Conservation (phyloP, 352 stramenopile genomes). For the Phytophthora tentaculata region DNA sequence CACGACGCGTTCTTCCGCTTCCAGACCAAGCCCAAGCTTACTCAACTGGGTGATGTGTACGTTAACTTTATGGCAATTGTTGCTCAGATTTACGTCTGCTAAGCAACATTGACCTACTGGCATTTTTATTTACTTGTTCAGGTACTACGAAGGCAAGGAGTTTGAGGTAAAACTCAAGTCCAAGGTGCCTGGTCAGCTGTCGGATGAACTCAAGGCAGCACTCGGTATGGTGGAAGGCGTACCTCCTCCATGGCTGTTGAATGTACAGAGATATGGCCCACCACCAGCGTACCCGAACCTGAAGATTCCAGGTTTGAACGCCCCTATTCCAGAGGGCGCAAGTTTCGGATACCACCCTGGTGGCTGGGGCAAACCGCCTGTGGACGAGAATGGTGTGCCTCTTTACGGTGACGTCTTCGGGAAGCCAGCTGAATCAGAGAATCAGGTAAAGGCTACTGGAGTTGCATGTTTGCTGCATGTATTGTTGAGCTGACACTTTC, state of each 20-base stretch:
- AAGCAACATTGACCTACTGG: conserved; percentile 5
- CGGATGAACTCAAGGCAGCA: conserved; percentile 87
- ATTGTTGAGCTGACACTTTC: conserved; percentile 5
- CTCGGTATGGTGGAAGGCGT: conserved; percentile 94
- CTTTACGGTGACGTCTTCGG: conserved; percentile 98
- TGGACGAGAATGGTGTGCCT: conserved; percentile 95
- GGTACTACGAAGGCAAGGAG: conserved; percentile 99
- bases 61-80: conserved; percentile 6
- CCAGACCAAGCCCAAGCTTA: conserved; percentile 97
- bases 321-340: conserved; percentile 93
- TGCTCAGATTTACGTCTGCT: not conserved
- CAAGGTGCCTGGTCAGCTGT: conserved; percentile 91
- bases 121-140: conserved; percentile 23
- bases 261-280: conserved; percentile 98
- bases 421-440: conserved; percentile 45
- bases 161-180: conserved; percentile 92
- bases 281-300: conserved; percentile 97
- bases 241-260: conserved; percentile 97
- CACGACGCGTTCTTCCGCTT: conserved; percentile 99
- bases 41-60: conserved; percentile 83
- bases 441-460: conserved; percentile 28
- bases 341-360: conserved; percentile 97
- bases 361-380: conserved; percentile 97
- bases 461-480: not conserved
- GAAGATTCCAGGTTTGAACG: conserved; percentile 97